Percentiles rank a stretch among this genome's conserved stretches.
phyloP scores from a whole-genome alignment of 495 filamentous ascomycete genomes.

The Penicillium paxilli region DNA sequence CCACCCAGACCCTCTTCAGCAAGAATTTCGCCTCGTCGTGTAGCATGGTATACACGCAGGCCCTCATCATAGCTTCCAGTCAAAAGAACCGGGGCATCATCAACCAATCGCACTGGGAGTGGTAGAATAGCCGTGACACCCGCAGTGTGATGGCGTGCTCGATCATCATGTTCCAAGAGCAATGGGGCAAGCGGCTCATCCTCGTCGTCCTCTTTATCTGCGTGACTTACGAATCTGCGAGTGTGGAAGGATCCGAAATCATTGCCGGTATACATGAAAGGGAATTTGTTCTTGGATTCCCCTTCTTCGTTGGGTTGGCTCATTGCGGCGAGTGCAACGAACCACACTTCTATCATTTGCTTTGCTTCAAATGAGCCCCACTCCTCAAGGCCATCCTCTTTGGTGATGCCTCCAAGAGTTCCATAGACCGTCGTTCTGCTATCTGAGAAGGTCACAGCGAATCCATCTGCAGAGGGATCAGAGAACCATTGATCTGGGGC shows the following conservation, averaged over 20 bases:
- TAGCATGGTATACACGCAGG: constrained; percentile 63
- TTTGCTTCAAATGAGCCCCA: constrained; percentile 31
- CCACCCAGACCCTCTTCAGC: constrained; percentile 72
- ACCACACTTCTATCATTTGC: constrained; percentile 48
- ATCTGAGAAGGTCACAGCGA: constrained; percentile 69
- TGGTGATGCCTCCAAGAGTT: constrained; percentile 18
- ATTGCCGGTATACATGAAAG: constrained; percentile 41
- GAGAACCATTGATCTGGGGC: constrained; percentile 52
- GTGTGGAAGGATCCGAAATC: constrained; percentile 38
- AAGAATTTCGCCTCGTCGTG: constrained; percentile 38
- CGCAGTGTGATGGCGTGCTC: constrained; percentile 61
- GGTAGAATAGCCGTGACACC: constrained; percentile 90
- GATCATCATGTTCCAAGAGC: constrained; percentile 34
- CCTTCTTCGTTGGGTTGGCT: not conserved
- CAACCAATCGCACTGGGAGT: constrained; percentile 38
- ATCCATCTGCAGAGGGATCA: constrained; percentile 38
- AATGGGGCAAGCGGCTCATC: constrained; percentile 19
- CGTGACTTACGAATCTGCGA: constrained; percentile 26
- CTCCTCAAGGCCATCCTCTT: constrained; percentile 19
- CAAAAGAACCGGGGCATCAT: constrained; percentile 56
- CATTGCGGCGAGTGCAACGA: constrained; percentile 36
- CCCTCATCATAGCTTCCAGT: constrained; percentile 94
- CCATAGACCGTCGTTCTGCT: constrained; percentile 57
- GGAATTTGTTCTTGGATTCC: constrained; percentile 6
- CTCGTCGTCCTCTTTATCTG: constrained; percentile 9